A percentile compares a stretch with the other conserved stretches of the same genome.
Conservation (phyloP, 768 basidiomycete species). For the Tylopilus subfusipes region DNA sequence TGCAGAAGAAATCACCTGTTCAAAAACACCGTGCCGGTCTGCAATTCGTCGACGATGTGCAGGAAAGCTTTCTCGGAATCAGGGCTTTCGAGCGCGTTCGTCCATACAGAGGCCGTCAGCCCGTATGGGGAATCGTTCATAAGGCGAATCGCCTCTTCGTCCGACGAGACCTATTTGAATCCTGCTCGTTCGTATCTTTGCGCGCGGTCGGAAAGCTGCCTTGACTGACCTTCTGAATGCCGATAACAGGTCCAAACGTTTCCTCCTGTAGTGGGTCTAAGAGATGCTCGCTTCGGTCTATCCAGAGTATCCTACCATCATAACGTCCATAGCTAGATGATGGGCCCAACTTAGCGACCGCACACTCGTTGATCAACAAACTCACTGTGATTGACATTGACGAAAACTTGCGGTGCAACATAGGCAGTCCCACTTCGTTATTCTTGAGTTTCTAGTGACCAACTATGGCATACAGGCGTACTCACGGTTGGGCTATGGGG, state of each 20-base stretch:
- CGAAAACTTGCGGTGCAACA: constrained; percentile 87
- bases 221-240: constrained; percentile 77
- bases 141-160: constrained; percentile 81
- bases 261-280: constrained; percentile 52
- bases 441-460: not conserved
- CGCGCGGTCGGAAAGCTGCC: not conserved
- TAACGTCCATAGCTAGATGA: constrained; percentile 78
- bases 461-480: constrained; percentile 2
- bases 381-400: constrained; percentile 86
- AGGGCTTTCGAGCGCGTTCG: constrained; percentile 55
- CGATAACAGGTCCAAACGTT: constrained; percentile 91
- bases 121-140: constrained; percentile 99
- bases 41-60: constrained; percentile 58
- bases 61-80: constrained; percentile 71
- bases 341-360: constrained; percentile 2
- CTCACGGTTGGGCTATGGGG: constrained; percentile 64
- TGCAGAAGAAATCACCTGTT: constrained; percentile 55
- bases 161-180: constrained; percentile 59
- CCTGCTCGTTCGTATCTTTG: not conserved
- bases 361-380: constrained; percentile 11
- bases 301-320: constrained; percentile 57
- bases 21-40: constrained; percentile 90
- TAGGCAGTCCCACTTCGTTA: constrained; percentile 68
- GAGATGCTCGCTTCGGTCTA: not conserved
- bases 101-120: constrained; percentile 94